Evolutionary conservation across 129 eudicot genomes (phyloP).

Genomic region (Mikania micrantha): DNA sequence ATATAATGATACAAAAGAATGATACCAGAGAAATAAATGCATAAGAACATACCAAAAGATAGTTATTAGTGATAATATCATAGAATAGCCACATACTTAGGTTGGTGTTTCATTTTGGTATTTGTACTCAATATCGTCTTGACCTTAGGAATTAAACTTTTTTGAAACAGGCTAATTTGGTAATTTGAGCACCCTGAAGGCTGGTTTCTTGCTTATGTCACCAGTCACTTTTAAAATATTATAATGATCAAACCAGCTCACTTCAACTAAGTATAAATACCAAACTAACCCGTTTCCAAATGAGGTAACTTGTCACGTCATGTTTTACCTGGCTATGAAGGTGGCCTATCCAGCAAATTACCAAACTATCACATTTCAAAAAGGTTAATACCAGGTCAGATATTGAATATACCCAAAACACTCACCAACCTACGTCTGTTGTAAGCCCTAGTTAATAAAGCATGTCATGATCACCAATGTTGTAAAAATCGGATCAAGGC

Average conservation of each 20-base stretch:
- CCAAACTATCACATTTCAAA: no score
- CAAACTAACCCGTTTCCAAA: not conserved
- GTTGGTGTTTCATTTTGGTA: not conserved
- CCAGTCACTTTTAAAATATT: not conserved
- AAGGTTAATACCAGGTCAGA: not conserved
- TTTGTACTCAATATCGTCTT: not conserved
- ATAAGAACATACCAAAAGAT: slow-evolving; percentile 13
- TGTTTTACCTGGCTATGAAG: not conserved
- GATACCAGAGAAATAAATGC: slow-evolving; percentile 14
- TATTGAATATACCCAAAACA: not conserved
- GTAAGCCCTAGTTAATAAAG: not conserved
- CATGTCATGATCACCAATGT: not conserved
- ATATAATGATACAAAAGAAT: slow-evolving; percentile 13
- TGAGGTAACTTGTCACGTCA: not conserved
- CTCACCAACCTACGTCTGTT: not conserved
- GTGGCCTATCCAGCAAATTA: no score
- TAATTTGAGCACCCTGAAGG: not conserved
- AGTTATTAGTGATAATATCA: not conserved
- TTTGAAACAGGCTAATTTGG: not conserved
- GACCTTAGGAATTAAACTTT: not conserved
- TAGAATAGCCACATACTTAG: not conserved
- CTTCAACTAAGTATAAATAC: not conserved
- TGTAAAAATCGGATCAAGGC: no score
- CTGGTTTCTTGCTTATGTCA: slow-evolving; percentile 1
- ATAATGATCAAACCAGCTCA: not conserved